phyloP scores from a whole-genome alignment of 2,329 filamentous ascomycete species.

The Fusarium stilboides region DNA sequence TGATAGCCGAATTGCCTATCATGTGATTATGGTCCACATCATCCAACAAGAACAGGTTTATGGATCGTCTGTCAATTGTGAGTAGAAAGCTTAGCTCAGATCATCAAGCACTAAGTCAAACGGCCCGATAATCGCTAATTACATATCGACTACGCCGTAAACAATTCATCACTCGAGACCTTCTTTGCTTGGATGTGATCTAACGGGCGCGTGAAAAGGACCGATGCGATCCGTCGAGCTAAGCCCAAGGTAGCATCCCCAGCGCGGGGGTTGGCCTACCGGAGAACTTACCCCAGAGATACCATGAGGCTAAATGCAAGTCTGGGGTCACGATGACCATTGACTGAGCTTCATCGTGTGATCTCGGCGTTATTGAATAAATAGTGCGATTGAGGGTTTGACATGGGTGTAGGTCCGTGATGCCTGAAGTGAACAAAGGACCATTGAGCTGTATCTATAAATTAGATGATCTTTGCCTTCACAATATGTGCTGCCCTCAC shows the following conservation, averaged over 20 bases:
- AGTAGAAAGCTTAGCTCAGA: background rate
- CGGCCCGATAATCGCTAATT: constrained; percentile 19
- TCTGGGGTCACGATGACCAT: constrained; percentile 8
- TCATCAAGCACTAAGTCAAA: background rate
- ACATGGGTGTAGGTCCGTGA: background rate
- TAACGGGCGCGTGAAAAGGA: constrained; percentile 17
- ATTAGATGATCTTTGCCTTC: no score
- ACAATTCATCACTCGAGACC: background rate
- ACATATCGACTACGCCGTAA: constrained; percentile 5
- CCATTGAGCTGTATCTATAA: constrained; percentile 7
- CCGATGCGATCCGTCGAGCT: constrained; percentile 30
- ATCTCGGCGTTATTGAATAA: constrained; percentile 25
- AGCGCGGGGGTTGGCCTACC: constrained; percentile 23
- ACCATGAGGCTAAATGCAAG: constrained; percentile 16
- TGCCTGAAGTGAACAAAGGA: constrained; percentile 1
- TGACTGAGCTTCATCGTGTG: background rate
- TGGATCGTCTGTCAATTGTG: no score
- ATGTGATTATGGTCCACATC: no score
- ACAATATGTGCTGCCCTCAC: background rate
- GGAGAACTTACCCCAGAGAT: constrained; percentile 28
- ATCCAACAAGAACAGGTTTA: no score
- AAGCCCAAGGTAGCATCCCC: constrained; percentile 26
- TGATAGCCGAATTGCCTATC: no score
- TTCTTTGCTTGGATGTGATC: background rate
- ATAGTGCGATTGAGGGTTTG: constrained; percentile 3